Conservation (phyloP, 768 basidiomycete genomes). For the Leccinellum albellum region DNA sequence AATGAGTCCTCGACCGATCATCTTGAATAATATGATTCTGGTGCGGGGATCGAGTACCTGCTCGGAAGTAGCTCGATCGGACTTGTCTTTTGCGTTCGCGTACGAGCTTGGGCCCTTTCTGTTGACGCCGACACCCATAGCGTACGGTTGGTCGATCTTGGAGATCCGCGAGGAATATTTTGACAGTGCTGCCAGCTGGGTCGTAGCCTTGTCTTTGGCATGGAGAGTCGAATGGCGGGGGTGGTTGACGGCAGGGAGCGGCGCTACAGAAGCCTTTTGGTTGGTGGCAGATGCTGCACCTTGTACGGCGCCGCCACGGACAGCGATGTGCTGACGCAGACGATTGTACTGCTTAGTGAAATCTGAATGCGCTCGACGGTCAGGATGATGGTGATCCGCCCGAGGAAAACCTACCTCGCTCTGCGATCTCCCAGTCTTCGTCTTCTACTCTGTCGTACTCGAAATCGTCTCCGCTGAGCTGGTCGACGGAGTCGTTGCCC, state of each 20-base stretch:
- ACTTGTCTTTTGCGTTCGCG: slow-evolving; percentile 91
- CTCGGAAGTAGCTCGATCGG: slow-evolving; percentile 93
- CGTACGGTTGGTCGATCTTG: slow-evolving; percentile 72
- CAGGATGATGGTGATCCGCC: background rate
- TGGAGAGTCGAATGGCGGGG: slow-evolving; percentile 38
- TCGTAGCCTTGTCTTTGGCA: slow-evolving; percentile 58
- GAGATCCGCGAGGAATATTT: slow-evolving; percentile 75
- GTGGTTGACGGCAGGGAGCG: slow-evolving; percentile 71
- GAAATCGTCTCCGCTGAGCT: slow-evolving; percentile 47
- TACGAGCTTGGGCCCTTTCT: slow-evolving; percentile 87
- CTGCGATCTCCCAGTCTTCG: slow-evolving; percentile 86
- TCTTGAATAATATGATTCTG: slow-evolving; percentile 88
- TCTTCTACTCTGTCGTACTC: slow-evolving; percentile 69
- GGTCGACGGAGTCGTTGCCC: slow-evolving; percentile 22
- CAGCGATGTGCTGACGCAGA: slow-evolving; percentile 84
- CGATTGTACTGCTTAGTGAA: slow-evolving; percentile 99
- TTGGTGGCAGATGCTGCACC: slow-evolving; percentile 53
- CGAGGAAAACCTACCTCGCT: slow-evolving; percentile 54
- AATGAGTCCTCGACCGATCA: slow-evolving; percentile 87
- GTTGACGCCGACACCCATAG: slow-evolving; percentile 71
- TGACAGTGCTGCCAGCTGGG: slow-evolving; percentile 70
- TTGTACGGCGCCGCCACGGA: slow-evolving; percentile 67
- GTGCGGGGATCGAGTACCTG: slow-evolving; percentile 98
- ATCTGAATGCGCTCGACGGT: slow-evolving; percentile 48
- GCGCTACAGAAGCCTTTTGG: slow-evolving; percentile 47